A percentile compares a stretch with the other conserved stretches of the same genome.
Evolutionary conservation across 2,329 filamentous ascomycete genomes (phyloP).

Genomic region (Paracoccidioides lutzii): DNA sequence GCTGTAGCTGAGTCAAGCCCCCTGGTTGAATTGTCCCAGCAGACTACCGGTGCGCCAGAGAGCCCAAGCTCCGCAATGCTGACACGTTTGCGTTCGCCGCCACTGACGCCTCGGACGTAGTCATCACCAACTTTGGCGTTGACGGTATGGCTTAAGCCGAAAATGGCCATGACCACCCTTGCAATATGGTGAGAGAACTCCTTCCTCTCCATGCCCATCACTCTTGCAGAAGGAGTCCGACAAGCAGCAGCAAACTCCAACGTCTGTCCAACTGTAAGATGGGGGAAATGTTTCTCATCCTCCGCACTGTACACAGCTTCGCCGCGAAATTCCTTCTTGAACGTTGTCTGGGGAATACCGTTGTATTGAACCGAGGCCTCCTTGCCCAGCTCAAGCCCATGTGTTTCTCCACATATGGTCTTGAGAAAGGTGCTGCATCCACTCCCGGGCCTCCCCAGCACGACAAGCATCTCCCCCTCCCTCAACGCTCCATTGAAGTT

Average conservation of each 20-base stretch:
- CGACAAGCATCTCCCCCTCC: constrained; percentile 35
- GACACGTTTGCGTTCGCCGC: constrained; percentile 50
- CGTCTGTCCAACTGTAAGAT: constrained; percentile 45
- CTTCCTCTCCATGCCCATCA: constrained; percentile 32
- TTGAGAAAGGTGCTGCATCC: constrained; percentile 73
- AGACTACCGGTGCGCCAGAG: constrained; percentile 21
- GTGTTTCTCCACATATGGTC: constrained; percentile 67
- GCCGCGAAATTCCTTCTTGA: constrained; percentile 48
- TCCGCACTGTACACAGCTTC: constrained; percentile 31
- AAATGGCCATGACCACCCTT: constrained; percentile 30
- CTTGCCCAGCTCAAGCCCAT: constrained; percentile 60
- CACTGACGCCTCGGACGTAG: constrained; percentile 48
- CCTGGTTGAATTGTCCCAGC: constrained; percentile 38
- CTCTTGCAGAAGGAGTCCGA: constrained; percentile 32
- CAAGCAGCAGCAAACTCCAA: constrained; percentile 44
- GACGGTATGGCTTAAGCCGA: constrained; percentile 30
- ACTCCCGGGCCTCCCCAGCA: constrained; percentile 29
- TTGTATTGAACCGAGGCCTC: constrained; percentile 71
- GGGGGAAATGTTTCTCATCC: constrained; percentile 41
- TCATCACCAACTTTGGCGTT: constrained; percentile 42
- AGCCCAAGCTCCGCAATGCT: constrained; percentile 30
- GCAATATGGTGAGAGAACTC: constrained; percentile 30
- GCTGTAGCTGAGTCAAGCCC: constrained; percentile 46
- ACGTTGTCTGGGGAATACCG: constrained; percentile 49
- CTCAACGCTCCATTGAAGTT: constrained; percentile 42